A percentile compares a stretch with the other conserved stretches of the same genome.
Conservation (phyloP, 2,329 filamentous ascomycete species). For the Fusarium miscanthi region DNA sequence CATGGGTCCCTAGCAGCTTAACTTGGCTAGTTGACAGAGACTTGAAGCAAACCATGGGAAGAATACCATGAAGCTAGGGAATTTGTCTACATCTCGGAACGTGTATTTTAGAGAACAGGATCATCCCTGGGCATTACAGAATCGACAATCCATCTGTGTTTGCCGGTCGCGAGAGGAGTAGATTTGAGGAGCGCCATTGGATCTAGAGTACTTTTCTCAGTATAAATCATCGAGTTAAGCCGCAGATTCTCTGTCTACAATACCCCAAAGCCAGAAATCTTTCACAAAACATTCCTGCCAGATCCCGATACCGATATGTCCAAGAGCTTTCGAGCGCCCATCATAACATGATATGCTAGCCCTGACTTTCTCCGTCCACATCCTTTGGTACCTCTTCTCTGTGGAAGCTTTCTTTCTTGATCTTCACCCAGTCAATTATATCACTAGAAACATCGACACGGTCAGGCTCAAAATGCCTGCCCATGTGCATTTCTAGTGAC, state of each 20-base stretch:
- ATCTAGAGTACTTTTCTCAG: neutral
- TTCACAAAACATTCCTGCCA: neutral
- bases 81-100: too few species aligned
- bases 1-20: too few species aligned
- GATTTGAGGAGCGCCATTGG: neutral
- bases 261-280: neutral
- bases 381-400: neutral
- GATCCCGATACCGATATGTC: too few species aligned
- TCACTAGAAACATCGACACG: neutral
- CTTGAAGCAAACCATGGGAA: too few species aligned
- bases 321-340: too few species aligned
- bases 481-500: too few species aligned
- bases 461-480: neutral
- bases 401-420: rapidly evolving
- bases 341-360: too few species aligned
- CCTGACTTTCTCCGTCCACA: rapidly evolving
- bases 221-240: neutral
- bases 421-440: neutral
- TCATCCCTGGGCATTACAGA: neutral
- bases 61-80: too few species aligned
- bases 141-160: neutral
- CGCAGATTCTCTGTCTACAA: neutral
- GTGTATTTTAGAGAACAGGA: neutral
- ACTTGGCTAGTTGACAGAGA: too few species aligned
- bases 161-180: neutral